phyloP scores from a whole-genome alignment of 2,329 filamentous ascomycete genomes.

The Trichoderma oligosporum region DNA sequence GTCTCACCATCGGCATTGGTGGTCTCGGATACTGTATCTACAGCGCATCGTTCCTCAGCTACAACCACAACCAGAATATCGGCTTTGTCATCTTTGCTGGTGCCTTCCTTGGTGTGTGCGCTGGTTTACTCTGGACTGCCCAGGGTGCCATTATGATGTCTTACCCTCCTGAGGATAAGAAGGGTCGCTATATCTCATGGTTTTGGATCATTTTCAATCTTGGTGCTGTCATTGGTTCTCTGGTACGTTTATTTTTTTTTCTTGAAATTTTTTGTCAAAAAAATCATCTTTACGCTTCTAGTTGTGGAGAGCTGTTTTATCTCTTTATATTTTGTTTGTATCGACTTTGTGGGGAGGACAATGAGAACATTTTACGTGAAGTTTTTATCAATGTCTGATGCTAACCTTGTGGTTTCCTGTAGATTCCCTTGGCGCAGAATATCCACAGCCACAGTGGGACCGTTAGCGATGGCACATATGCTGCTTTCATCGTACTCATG shows the following conservation, averaged over 20 bases:
- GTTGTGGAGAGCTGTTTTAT: neutral
- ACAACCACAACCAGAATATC: conserved; percentile 62
- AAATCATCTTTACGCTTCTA: neutral
- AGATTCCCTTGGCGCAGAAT: conserved; percentile 65
- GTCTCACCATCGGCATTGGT: conserved; percentile 64
- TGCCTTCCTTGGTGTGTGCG: conserved; percentile 71
- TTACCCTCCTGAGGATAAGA: conserved; percentile 75
- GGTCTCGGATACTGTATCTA: conserved; percentile 76
- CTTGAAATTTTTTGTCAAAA: neutral
- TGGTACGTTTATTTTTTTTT: conserved; percentile 34
- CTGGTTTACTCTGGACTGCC: conserved; percentile 76
- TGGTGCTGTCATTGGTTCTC: conserved; percentile 79
- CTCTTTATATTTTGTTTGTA: too few species aligned
- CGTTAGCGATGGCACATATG: conserved; percentile 77
- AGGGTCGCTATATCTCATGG: conserved; percentile 83
- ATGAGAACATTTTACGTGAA: neutral
- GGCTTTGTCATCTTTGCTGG: conserved; percentile 76
- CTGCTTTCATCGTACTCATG: conserved; percentile 84
- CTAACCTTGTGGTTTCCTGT: neutral
- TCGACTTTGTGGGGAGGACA: too few species aligned
- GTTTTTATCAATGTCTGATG: neutral
- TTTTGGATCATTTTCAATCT: conserved; percentile 97
- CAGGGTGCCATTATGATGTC: conserved; percentile 88
- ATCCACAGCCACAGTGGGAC: conserved; percentile 50
- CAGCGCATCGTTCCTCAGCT: conserved; percentile 65